Percentiles rank a stretch among this genome's conserved stretches.
Conservation (phyloP, 1,284 basidiomycete species). For the Malassezia psittaci region DNA sequence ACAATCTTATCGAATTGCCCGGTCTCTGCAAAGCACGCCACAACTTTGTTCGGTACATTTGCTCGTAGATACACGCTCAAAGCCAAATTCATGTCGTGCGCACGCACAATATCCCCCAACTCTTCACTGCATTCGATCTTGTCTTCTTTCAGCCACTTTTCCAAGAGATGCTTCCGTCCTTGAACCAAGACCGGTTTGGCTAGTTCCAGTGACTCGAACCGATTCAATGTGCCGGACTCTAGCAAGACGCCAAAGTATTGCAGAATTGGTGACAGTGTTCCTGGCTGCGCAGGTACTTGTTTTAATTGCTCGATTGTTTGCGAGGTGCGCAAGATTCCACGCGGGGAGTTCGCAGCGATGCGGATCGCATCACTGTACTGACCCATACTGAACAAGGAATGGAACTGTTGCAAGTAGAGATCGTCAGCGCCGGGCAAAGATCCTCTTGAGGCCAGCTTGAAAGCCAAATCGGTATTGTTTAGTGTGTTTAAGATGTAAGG, state of each 20-base stretch:
- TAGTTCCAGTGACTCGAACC: constrained; percentile 88
- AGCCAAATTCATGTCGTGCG: constrained; percentile 95
- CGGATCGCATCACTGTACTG: constrained; percentile 96
- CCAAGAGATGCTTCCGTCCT: constrained; percentile 89
- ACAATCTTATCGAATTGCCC: constrained; percentile 98
- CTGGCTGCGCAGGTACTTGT: constrained; percentile 76
- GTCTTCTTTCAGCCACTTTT: constrained; percentile 99
- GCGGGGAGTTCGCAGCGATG: constrained; percentile 91
- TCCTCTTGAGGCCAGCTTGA: constrained; percentile 94
- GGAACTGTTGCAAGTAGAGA: constrained; percentile 89
- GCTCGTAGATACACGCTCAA: constrained; percentile 95
- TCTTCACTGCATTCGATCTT: constrained; percentile 99
- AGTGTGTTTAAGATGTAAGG: constrained; percentile 87
- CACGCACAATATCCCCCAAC: constrained; percentile 89
- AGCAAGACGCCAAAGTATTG: constrained; percentile 97
- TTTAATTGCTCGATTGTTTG: constrained; percentile 98
- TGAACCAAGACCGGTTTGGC: constrained; percentile 92
- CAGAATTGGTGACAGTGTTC: constrained; percentile 86
- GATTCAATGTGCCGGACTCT: constrained; percentile 96
- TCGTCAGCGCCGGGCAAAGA: constrained; percentile 96
- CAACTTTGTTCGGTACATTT: constrained; percentile 95
- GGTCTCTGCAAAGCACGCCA: constrained; percentile 94
- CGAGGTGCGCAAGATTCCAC: constrained; percentile 86
- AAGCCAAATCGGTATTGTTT: constrained; percentile 95
- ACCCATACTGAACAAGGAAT: constrained; percentile 77